Percentiles rank a stretch among this genome's conserved stretches.
Evolutionary conservation across 148 eudicot species (phyloP).

Genomic region (Silene conica): DNA sequence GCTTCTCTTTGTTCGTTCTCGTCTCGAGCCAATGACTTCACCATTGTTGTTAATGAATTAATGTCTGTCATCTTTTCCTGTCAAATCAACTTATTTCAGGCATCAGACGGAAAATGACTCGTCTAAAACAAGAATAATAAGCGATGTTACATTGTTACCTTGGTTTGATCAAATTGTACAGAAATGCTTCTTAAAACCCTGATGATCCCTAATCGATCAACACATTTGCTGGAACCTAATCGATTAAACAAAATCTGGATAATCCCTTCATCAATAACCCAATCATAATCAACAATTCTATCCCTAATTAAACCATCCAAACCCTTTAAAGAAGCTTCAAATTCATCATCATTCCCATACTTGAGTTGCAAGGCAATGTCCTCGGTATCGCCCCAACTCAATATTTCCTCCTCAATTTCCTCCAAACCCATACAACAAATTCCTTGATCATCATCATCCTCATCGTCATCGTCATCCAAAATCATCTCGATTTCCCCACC

Average conservation of each 20-base stretch:
- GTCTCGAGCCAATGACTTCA: constrained; percentile 67
- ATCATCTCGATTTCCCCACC: constrained; percentile 28
- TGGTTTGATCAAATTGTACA: constrained; percentile 35
- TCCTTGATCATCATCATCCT: not conserved
- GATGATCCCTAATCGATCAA: constrained; percentile 51
- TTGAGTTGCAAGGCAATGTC: constrained; percentile 67
- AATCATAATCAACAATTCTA: constrained; percentile 39
- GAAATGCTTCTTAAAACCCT: constrained; percentile 50
- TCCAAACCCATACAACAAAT: constrained; percentile 14
- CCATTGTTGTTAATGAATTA: constrained; percentile 48
- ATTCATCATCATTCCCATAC: constrained; percentile 65
- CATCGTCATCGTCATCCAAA: not conserved
- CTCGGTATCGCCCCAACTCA: constrained; percentile 33
- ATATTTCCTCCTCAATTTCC: constrained; percentile 35
- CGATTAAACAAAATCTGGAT: constrained; percentile 56
- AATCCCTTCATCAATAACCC: constrained; percentile 62
- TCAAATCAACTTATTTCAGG: not conserved
- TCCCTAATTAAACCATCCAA: constrained; percentile 42
- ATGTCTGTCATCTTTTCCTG: constrained; percentile 79
- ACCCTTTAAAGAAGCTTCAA: constrained; percentile 42
- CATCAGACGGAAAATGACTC: too few species aligned
- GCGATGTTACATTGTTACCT: constrained; percentile 34
- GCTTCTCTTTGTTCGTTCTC: constrained; percentile 73
- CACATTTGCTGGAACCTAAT: constrained; percentile 45
- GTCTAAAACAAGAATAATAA: too few species aligned